A percentile compares a stretch with the other conserved stretches of the same genome.
These are phyloP conservation scores for Oryza coarctata DNA, from an alignment of 176 grass and related monocot genomes.

Conservation along the genomic window DNA sequence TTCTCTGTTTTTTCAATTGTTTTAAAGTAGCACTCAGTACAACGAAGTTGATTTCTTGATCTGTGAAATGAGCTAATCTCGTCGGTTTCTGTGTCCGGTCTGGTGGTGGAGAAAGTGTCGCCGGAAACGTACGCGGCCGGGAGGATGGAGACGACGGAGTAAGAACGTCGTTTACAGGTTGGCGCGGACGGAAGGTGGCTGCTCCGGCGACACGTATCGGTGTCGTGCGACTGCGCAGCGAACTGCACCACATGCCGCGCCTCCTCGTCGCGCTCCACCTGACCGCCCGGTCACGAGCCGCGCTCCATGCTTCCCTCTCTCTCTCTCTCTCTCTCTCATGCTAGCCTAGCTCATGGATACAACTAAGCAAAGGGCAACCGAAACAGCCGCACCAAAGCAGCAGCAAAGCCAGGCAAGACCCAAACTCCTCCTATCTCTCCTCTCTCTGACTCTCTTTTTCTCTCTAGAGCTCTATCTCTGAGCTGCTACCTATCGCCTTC, in stretches of 20 bases:
- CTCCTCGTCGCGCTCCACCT: slow-evolving; percentile 37
- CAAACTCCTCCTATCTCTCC: background rate
- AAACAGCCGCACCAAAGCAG: slow-evolving; percentile 17
- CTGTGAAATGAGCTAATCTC: no score
- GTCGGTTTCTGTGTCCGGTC: background rate
- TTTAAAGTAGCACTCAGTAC: no score
- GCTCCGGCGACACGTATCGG: slow-evolving; percentile 30
- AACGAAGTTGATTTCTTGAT: no score
- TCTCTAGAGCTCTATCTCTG: background rate
- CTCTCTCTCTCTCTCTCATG: background rate
- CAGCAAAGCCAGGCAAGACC: background rate
- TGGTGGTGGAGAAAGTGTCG: background rate
- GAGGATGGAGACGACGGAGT: background rate
- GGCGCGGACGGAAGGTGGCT: background rate
- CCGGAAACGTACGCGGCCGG: background rate
- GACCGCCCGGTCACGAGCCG: slow-evolving; percentile 28
- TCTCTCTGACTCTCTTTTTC: background rate
- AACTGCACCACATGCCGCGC: slow-evolving; percentile 22
- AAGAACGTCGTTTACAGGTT: no score
- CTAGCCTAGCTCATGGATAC: background rate
- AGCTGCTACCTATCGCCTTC: background rate
- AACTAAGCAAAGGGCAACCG: slow-evolving; percentile 9
- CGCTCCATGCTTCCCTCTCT: background rate
- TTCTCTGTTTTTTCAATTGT: no score
- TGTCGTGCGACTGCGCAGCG: slow-evolving; percentile 11